Base-by-base conservation (phyloP, 2,329 filamentous ascomycete species). In the Cercospora sp. region DNA sequence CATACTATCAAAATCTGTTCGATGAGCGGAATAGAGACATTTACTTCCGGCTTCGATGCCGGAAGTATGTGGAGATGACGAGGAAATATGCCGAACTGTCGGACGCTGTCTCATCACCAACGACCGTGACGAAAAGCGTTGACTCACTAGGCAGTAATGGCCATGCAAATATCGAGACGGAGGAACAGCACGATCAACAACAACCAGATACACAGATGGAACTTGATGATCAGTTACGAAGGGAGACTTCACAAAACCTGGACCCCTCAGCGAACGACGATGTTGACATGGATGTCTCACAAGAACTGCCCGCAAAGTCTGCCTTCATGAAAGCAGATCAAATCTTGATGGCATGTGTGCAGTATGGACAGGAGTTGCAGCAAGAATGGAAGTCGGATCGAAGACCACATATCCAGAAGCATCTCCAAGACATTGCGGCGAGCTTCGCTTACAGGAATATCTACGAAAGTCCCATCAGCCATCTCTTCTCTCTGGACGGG, bases 31-130 rank as follows among this genome's bases (percentile, higher is more conserved):
- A 97, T 75, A 88, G 92, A 65, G 88, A 93, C 64, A 93, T 97
- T 16, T 89, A 94, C 77, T 98, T 99, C 81, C 91, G 90, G 67
- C 83, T 99, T 60, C 88, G 90, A 72, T 97, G 94, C 77, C 89
- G 93, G 69, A 96, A 95, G 77, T 97, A 98, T 78, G 90, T 98
- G 69, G 95, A 99, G 79, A 94, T 99, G 90, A 93, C 97, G 74
- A 87, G 91, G 49, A 87, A 86, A 67, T 89, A 89, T 40, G 89
- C 90, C 2, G 90, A 94, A 73, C 80, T 91, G 18, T 85, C 85
- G 74, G 81, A 84, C 40, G 80, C 67, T n/a, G 77, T 71, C 63
- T 75, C 76, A 21, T 71, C 76, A 16, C 77, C 75, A 4, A 73
- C 66, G 8, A 70, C 37, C 71, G 76, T 68, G 73, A 78, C 63